phyloP scores from a whole-genome alignment of 148 eudicot genomes.

The Nepenthes mirabilis region DNA sequence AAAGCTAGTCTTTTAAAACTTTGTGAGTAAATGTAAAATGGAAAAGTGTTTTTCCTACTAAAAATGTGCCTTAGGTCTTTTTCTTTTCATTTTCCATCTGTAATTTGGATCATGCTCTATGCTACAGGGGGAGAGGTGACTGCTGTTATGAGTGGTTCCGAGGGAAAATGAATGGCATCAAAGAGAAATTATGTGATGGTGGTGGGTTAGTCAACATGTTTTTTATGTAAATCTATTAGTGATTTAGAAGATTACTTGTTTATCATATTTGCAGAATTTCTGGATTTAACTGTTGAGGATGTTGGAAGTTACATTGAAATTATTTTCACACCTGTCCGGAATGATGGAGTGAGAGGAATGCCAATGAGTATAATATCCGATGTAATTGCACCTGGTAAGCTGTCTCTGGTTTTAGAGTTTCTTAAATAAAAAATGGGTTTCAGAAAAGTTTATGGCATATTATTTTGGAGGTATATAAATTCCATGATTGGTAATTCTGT shows the following conservation, averaged over 20 bases:
- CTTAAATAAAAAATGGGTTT: not conserved
- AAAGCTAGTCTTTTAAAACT: too few relatives aligned
- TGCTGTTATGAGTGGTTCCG: conserved; percentile 83
- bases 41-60: too few relatives aligned
- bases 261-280: conserved; percentile 35
- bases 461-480: too few relatives aligned
- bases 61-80: not conserved
- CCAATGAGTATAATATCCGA: conserved; percentile 38
- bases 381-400: conserved; percentile 67
- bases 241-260: conserved; percentile 2
- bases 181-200: conserved; percentile 44
- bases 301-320: conserved; percentile 65
- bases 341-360: conserved; percentile 56
- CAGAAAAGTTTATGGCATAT: too few relatives aligned
- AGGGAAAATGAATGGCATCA: conserved; percentile 43
- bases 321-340: conserved; percentile 74
- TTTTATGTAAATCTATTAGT: not conserved
- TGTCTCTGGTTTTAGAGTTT: conserved; percentile 5
- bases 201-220: conserved; percentile 26
- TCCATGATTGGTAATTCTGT: too few relatives aligned
- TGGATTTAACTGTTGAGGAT: conserved; percentile 64
- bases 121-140: conserved; percentile 63
- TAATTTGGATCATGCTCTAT: conserved; percentile 3
- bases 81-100: not conserved
- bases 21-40: too few relatives aligned